These are phyloP conservation scores for Saccharomycopsis crataegensis DNA, from an alignment of 1,139 yeast genomes.

Conservation along the genomic window DNA sequence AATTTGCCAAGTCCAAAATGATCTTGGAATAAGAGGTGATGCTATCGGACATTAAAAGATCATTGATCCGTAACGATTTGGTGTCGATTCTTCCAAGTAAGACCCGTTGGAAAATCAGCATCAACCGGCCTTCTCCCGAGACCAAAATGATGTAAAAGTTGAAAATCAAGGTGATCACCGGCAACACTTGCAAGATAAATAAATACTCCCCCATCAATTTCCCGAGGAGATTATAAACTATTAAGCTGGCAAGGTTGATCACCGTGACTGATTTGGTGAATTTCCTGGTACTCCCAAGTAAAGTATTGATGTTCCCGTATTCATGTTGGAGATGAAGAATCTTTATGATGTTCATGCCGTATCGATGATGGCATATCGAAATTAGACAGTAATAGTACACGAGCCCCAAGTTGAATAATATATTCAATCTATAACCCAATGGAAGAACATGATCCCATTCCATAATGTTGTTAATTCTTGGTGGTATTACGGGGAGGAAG, in stretches of 20 bases:
- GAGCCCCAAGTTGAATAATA: not conserved
- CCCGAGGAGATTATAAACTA: not conserved
- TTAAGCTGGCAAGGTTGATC: not conserved
- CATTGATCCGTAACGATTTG: conserved; percentile 57
- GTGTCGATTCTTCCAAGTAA: conserved; percentile 48
- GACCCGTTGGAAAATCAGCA: conserved; percentile 46
- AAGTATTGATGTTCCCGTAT: not conserved
- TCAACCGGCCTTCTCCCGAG: conserved; percentile 38
- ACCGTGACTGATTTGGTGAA: not conserved
- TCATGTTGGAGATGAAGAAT: not conserved
- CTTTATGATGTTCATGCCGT: not conserved
- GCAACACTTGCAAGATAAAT: conserved; percentile 9
- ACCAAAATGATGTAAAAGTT: conserved; percentile 4
- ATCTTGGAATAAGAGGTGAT: conserved; percentile 74
- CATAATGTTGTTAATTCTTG: not conserved
- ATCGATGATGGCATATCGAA: not conserved
- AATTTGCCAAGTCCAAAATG: conserved; percentile 56
- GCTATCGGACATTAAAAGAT: conserved; percentile 73
- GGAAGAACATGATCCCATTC: not conserved
- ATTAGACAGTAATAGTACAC: not conserved
- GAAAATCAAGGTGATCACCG: conserved; percentile 6
- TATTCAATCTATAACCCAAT: not conserved
- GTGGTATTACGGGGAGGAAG: too few species aligned
- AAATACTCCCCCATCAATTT: not conserved
- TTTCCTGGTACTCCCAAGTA: not conserved